Evolutionary conservation across 1,284 basidiomycete species (phyloP).

Genomic region (Austropuccinia psidii): DNA sequence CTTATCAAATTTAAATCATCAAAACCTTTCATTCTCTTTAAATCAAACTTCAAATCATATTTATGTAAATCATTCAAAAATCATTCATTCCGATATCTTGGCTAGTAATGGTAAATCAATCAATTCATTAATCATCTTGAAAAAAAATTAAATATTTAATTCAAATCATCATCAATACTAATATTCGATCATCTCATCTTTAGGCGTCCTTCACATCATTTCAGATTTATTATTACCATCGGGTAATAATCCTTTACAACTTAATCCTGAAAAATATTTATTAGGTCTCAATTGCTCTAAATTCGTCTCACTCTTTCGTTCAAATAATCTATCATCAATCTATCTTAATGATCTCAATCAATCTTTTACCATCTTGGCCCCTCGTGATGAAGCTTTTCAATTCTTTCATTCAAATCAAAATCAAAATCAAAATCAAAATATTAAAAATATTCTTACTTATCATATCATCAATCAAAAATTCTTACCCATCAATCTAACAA

Average conservation of each 20-base stretch:
- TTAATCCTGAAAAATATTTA: slow-evolving; percentile 88
- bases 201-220: slow-evolving; percentile 77
- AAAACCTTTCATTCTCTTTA: slow-evolving; percentile 57
- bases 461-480: slow-evolving; percentile 78
- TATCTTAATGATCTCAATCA: slow-evolving; percentile 64
- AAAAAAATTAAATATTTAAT: no score
- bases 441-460: slow-evolving; percentile 63
- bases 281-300: slow-evolving; percentile 78
- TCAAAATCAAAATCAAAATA: slow-evolving; percentile 55
- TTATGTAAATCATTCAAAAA: slow-evolving; percentile 57
- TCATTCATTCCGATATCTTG: slow-evolving; percentile 69
- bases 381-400: slow-evolving; percentile 71
- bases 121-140: not conserved
- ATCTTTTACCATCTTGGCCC: slow-evolving; percentile 74
- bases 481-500: slow-evolving; percentile 60
- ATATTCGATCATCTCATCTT: not conserved
- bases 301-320: slow-evolving; percentile 80
- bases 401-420: not conserved
- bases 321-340: slow-evolving; percentile 65
- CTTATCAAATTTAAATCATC: slow-evolving; percentile 66
- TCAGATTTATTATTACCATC: slow-evolving; percentile 72
- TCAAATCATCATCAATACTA: no score
- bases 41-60: slow-evolving; percentile 51
- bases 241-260: slow-evolving; percentile 56
- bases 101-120: slow-evolving; percentile 63